Conservation (phyloP, 2,329 filamentous ascomycete species). For the Xylaria digitata region DNA sequence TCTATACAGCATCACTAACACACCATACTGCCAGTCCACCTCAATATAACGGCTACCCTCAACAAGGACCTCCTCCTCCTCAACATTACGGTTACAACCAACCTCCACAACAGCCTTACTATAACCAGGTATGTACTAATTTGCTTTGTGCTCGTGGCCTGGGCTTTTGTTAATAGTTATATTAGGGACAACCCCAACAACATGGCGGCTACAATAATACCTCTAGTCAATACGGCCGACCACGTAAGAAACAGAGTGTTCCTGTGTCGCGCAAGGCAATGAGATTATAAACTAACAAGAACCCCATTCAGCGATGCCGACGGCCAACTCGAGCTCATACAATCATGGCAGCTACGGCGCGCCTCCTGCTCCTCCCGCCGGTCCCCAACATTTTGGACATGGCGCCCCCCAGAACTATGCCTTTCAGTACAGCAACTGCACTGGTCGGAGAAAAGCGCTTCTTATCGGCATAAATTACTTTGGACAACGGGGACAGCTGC, state of each 20-base stretch:
- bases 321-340: constrained; percentile 64
- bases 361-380: constrained; percentile 74
- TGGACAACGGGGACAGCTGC: constrained; percentile 86
- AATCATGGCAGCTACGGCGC: constrained; percentile 66
- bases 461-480: constrained; percentile 98
- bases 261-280: background rate
- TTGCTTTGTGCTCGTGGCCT: background rate
- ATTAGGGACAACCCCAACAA: constrained; percentile 54
- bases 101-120: constrained; percentile 61
- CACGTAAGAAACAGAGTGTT: constrained; percentile 53
- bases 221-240: constrained; percentile 61
- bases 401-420: constrained; percentile 83
- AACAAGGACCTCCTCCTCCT: constrained; percentile 48
- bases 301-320: constrained; percentile 52
- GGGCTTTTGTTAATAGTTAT: constrained; percentile 38
- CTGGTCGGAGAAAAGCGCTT: constrained; percentile 86
- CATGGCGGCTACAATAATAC: constrained; percentile 58
- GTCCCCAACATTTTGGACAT: constrained; percentile 78
- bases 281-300: constrained; percentile 32
- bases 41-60: constrained; percentile 60
- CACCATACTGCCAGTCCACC: constrained; percentile 51
- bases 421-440: constrained; percentile 93
- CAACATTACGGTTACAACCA: constrained; percentile 58
- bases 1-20: constrained; percentile 36
- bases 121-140: constrained; percentile 53